These are phyloP conservation scores for Thraustotheca clavata DNA, from an alignment of 352 stramenopile genomes.

Conservation along the genomic window DNA sequence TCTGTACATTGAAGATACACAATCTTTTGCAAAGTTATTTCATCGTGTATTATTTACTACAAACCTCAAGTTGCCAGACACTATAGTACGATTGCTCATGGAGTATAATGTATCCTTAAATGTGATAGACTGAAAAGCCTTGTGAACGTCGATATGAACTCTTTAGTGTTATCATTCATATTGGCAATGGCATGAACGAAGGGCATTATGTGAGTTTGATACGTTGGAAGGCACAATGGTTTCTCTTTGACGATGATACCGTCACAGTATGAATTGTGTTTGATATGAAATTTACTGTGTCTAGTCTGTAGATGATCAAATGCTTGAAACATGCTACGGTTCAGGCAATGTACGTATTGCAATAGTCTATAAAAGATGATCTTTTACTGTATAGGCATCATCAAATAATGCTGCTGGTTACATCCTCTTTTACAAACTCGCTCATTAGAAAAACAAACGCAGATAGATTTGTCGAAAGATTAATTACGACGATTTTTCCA, in stretches of 20 bases:
- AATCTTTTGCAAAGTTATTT: conserved; percentile 32
- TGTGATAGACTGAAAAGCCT: too few relatives aligned
- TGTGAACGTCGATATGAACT: too few relatives aligned
- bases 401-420: conserved; percentile 15
- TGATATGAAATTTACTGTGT: neutral
- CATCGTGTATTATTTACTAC: conserved; percentile 25
- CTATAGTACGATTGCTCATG: neutral
- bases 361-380: neutral
- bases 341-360: neutral
- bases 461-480: conserved; percentile 2
- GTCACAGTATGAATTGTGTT: conserved; percentile 21
- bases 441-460: neutral
- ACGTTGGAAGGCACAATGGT: conserved; percentile 24
- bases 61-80: conserved; percentile 4
- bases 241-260: conserved; percentile 34
- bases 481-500: conserved; percentile 91
- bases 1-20: conserved; percentile 24
- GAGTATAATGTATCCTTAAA: too few relatives aligned
- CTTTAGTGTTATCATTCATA: conserved; percentile 30
- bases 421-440: conserved; percentile 16
- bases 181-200: conserved; percentile 28
- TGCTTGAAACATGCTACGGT: conserved; percentile 12
- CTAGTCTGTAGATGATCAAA: conserved; percentile 14
- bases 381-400: neutral
- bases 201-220: conserved; percentile 33